Evolutionary conservation across 176 grass and related monocot species (phyloP), one percentile per base, ranked within the genome.

Genomic region (Eleusine coracana): DNA sequence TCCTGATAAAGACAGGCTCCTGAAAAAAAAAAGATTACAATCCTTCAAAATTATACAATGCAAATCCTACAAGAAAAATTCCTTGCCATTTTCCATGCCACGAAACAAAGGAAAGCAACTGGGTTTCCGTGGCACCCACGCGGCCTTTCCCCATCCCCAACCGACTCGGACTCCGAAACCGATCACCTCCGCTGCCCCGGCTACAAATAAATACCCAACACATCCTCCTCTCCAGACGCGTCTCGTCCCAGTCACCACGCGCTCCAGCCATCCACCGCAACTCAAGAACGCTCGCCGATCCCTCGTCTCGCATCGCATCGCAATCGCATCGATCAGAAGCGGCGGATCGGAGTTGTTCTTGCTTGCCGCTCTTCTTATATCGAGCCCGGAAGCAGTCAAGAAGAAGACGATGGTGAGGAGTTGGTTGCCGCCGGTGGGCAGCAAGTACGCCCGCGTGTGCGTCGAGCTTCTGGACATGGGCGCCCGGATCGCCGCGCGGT

Each of bases 381-480:
- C 13, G 0, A 1, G n/a, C 58, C 56, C 16, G 52, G 10, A 1
- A 5, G 14, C 4, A 29, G 15, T 13, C 10, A 2, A 21, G 50
- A 68, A 74, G 67, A 45, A 12, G 66, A 71, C 6, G 82, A 45
- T 68, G 77, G 18, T 45, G 77, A 67, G 31, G 64, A 80, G 46
- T 42, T 37, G 6, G 29, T 49, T 13, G 14, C 62, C 84, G 85
- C 46, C 41, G 74, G 83, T 83, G 69, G 90, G 73, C 27, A 88
- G 73, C 45, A 83, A 20, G 78, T 88, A 77, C 81, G 55, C 10
- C 34, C 78, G 78, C 31, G 16, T 41, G 76, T 87, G 62, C 76
- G 66, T 9, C 49, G 87, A 95, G 82, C 21, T 92, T 23, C 70
- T 94, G 18, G 89, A 85, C 48, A 42, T 85, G 61, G 81, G 80